Conservation (phyloP, 2,329 filamentous ascomycete species). For the Teratosphaeria destructans region DNA sequence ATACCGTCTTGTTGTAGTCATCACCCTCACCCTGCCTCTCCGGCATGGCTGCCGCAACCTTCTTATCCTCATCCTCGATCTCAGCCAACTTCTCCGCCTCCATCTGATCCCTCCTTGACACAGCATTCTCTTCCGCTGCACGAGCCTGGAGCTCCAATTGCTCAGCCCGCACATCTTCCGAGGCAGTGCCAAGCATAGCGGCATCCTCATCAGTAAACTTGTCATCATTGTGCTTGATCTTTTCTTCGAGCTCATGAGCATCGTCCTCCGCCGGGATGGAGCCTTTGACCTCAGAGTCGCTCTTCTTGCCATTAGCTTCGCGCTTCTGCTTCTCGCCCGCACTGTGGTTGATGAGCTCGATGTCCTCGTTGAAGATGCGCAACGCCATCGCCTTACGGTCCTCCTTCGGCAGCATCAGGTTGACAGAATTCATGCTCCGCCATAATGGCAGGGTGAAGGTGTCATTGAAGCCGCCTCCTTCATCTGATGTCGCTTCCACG, state of each 20-base stretch:
- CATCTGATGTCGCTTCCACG: constrained; percentile 31
- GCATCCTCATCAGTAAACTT: constrained; percentile 3
- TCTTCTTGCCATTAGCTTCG: background rate
- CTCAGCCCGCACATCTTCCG: constrained; percentile 4
- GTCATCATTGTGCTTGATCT: constrained; percentile 8
- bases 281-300: constrained; percentile 1
- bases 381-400: constrained; percentile 85
- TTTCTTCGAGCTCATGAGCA: constrained; percentile 8
- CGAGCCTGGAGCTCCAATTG: constrained; percentile 14
- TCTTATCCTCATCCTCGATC: constrained; percentile 22
- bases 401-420: constrained; percentile 97
- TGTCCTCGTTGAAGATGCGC: constrained; percentile 76
- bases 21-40: constrained; percentile 37
- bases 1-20: constrained; percentile 38
- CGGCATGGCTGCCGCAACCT: constrained; percentile 33
- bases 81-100: constrained; percentile 33
- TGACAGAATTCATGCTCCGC: constrained; percentile 84
- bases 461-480: constrained; percentile 49
- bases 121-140: constrained; percentile 26
- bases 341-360: constrained; percentile 63
- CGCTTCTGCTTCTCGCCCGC: constrained; percentile 10
- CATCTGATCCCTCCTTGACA: constrained; percentile 30
- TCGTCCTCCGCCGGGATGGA: constrained; percentile 11
- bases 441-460: constrained; percentile 83
- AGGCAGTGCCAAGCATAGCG: constrained; percentile 2